phyloP scores from a whole-genome alignment of 2,329 filamentous ascomycete species.

The Colletotrichum sp. region DNA sequence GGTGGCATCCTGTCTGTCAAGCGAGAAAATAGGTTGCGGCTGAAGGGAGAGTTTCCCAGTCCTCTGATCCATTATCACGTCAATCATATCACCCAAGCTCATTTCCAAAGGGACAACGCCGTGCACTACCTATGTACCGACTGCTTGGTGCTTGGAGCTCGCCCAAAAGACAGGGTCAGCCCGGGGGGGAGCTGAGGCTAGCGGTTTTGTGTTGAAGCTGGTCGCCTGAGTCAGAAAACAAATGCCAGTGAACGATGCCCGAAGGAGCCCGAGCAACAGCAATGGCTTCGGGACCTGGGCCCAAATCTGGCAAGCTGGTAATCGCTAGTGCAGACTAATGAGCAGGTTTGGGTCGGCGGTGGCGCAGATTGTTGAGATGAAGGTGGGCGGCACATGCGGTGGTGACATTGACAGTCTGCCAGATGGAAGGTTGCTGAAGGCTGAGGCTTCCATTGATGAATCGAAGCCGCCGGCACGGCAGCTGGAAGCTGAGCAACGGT shows the following conservation, averaged over 20 bases:
- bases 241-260: background rate
- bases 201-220: constrained; percentile 12
- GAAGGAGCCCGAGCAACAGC: constrained; percentile 1
- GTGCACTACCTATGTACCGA: background rate
- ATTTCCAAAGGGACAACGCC: background rate
- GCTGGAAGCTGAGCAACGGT: background rate
- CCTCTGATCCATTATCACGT: background rate
- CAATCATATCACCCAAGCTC: constrained; percentile 2
- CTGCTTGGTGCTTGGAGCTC: background rate
- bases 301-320: background rate
- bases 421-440: constrained; percentile 10
- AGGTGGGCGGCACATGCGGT: background rate
- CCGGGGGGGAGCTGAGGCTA: background rate
- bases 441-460: background rate
- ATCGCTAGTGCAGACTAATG: background rate
- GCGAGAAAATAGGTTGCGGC: background rate
- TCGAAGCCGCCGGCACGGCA: background rate
- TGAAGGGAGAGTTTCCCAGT: background rate
- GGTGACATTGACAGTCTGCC: background rate
- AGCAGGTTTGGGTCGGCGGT: background rate
- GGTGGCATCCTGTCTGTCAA: background rate
- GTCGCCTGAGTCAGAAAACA: constrained; percentile 3
- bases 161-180: background rate
- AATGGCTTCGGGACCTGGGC: background rate
- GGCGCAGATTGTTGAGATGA: background rate